Evolutionary conservation across 768 basidiomycete genomes (phyloP), one percentile per base, ranked within the genome.

Genomic region (Termitomyces sp.): DNA sequence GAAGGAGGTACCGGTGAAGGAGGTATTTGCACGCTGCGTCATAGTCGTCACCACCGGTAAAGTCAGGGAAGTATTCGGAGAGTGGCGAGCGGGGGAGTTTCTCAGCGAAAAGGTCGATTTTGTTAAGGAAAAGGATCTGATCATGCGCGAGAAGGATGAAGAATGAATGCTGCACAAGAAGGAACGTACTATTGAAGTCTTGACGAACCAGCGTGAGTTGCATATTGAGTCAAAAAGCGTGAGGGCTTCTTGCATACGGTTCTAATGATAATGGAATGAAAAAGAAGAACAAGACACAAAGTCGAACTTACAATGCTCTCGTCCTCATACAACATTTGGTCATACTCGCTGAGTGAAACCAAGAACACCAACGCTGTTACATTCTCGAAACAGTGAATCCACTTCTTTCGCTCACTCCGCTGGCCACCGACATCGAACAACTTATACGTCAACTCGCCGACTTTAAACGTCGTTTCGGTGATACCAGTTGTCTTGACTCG

Each of bases 401-500:
- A 56, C 8, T 56, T 56, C 36, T 56, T 49, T 1, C 47, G 47
- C 36, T 56, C 37, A 8, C 47, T 41, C 18, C 47, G 55, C 22
- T 56, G 55, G 6, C 36, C 55, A 22, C 47, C 36, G 13, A 49
- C 55, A 24, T 56, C 55, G 13, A 56, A 39, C 28, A 56, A 73
- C 68, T 89, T 90, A 77, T 97, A 98, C 29, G 91, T 95, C 57
- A 97, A 78, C 67, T 97, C 92, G 57, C 94, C 94, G 34, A 98
- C 90, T 72, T 88, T 87, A 81, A 99, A 98, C 49, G 87, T 93
- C 28, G 94, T 97, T 76, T 98, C 96, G 1, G 94, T 96, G 68
- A 99, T 97, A 62, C 96, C 96, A 0, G 95, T 98, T 0, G 96
- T 98, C 79, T 97, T 98, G 50, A 98, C 95, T 64, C 96, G 84